A percentile compares a stretch with the other conserved stretches of the same genome.
phyloP scores from a whole-genome alignment of 2,329 filamentous ascomycete genomes.

The Cytospora mali region DNA sequence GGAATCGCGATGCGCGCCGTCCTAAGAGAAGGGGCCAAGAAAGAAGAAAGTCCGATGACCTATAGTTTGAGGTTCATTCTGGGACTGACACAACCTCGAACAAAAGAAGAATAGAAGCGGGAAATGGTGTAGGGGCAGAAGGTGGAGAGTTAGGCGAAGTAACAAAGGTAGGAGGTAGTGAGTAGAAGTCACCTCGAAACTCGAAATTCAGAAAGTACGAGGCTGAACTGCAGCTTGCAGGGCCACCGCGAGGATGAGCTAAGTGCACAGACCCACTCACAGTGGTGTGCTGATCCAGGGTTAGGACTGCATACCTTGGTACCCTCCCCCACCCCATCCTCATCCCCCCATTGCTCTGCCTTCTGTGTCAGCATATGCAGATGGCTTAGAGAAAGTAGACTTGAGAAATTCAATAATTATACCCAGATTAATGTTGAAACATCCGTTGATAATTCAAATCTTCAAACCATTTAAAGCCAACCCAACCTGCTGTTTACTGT shows the following conservation, averaged over 20 bases:
- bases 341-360: too few species aligned
- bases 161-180: not conserved
- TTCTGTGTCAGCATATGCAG: too few species aligned
- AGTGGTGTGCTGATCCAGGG: not conserved
- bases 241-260: slow-evolving; percentile 4
- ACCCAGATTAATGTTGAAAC: too few species aligned
- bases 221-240: slow-evolving; percentile 18
- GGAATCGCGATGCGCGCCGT: slow-evolving; percentile 8
- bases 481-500: too few species aligned
- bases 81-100: not conserved
- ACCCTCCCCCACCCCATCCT: not conserved
- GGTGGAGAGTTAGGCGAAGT: not conserved
- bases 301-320: not conserved
- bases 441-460: too few species aligned
- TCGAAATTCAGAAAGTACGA: slow-evolving; percentile 18
- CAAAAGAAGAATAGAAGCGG: not conserved
- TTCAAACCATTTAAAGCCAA: too few species aligned
- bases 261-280: not conserved
- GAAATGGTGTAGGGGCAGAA: not conserved
- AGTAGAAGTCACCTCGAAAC: not conserved
- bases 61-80: slow-evolving; percentile 17
- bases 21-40: not conserved
- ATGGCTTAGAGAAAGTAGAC: too few species aligned
- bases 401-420: too few species aligned
- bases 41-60: slow-evolving; percentile 10